Evolutionary conservation across 1,284 basidiomycete species (phyloP).

Genomic region (Phellopilus nigrolimitatus): DNA sequence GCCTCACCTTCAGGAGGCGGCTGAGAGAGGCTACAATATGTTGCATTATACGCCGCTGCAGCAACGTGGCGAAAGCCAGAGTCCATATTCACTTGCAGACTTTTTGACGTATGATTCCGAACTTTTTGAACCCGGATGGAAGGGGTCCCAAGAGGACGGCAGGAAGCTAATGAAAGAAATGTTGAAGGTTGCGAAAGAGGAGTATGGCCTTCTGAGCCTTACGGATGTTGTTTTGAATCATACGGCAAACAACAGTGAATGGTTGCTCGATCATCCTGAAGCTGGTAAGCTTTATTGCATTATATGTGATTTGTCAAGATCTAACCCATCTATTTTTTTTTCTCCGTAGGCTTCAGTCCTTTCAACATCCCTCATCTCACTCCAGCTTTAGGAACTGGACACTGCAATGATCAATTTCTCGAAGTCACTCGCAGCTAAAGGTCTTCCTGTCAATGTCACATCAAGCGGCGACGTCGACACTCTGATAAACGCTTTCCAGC

Average conservation of each 20-base stretch:
- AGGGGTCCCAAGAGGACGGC: constrained; percentile 42
- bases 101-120: constrained; percentile 78
- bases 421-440: constrained; percentile 51
- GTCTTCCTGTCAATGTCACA: constrained; percentile 67
- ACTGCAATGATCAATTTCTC: constrained; percentile 81
- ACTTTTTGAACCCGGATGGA: constrained; percentile 51
- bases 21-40: constrained; percentile 91
- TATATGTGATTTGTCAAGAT: constrained; percentile 10
- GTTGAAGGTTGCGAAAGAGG: constrained; percentile 66
- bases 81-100: constrained; percentile 88
- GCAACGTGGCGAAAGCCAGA: constrained; percentile 80
- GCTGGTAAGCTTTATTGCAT: constrained; percentile 55
- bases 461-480: constrained; percentile 64
- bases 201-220: constrained; percentile 83
- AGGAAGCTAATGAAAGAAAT: constrained; percentile 53
- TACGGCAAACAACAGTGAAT: constrained; percentile 87
- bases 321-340: constrained; percentile 13
- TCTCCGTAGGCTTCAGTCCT: constrained; percentile 84
- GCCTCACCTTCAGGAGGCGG: constrained; percentile 74
- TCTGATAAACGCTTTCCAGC: constrained; percentile 60
- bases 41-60: constrained; percentile 93
- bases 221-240: constrained; percentile 96
- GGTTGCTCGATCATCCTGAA: constrained; percentile 92
- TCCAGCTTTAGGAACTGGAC: constrained; percentile 85
- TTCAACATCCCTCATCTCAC: constrained; percentile 85